A percentile compares a stretch with the other conserved stretches of the same genome.
Conservation (phyloP, 345 rosid genomes). For the Dimocarpus longan region DNA sequence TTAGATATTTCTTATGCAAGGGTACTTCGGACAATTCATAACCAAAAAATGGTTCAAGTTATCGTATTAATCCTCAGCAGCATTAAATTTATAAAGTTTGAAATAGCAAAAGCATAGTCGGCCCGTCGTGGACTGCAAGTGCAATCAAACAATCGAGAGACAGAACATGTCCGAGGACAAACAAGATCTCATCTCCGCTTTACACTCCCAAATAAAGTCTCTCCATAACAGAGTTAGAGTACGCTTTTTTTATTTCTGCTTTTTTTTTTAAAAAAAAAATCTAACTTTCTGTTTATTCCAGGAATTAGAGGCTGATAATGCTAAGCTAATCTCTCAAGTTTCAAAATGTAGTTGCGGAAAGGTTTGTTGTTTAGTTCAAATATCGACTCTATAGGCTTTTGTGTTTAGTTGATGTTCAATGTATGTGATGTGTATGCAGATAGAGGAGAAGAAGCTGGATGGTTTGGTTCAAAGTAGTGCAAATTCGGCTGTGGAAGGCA, state of each 20-base stretch:
- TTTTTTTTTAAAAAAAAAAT: neutral
- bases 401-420: neutral
- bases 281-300: slow-evolving; percentile 23
- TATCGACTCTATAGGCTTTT: neutral
- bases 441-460: slow-evolving; percentile 37
- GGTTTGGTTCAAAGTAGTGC: slow-evolving; percentile 24
- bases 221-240: slow-evolving; percentile 56
- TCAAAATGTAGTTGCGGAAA: slow-evolving; percentile 54
- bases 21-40: too few species aligned
- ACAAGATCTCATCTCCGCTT: slow-evolving; percentile 22
- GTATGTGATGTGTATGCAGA: slow-evolving; percentile 32
- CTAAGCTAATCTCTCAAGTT: slow-evolving; percentile 47
- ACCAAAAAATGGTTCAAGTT: too few species aligned
- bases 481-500: slow-evolving; percentile 27
- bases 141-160: neutral
- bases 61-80: too few species aligned
- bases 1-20: too few species aligned
- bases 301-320: slow-evolving; percentile 71
- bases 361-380: slow-evolving; percentile 37
- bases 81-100: too few species aligned
- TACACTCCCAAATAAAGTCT: slow-evolving; percentile 31
- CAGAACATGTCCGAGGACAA: slow-evolving; percentile 30
- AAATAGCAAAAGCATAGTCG: too few species aligned
- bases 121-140: too few species aligned
- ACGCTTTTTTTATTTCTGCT: neutral